Evolutionary conservation across 2,329 filamentous ascomycete genomes (phyloP), one percentile per base, ranked within the genome.

Genomic region (Calycina herbarum): DNA sequence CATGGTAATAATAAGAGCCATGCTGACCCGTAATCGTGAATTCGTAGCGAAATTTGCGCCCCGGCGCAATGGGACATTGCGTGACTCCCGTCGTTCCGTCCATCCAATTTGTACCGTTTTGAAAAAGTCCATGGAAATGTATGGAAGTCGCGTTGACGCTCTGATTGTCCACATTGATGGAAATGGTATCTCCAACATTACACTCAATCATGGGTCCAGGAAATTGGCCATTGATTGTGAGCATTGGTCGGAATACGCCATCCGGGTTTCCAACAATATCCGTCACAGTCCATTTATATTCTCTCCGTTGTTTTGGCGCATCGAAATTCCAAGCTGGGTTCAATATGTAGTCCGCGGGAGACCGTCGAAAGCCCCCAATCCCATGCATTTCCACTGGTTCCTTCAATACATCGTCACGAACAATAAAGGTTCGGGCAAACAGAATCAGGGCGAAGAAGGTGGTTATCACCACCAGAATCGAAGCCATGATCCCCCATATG

Each of bases 101-200:
- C 88, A 92, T 91, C 64, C 83, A 82, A 66, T 87, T 92, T 0
- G 89, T 91, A 11, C 89, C 89, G 70, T 91, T 91, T 74, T 93
- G 90, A 73, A 87, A 92, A 68, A 94, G 82, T 17, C 91, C 91
- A 70, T 94, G 91, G 76, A 91, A 94, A 74, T 94, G 91, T 5
- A 94, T 81, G 7, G 86, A 84, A 0, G 90, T 76, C 13, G 74
- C 84, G 69, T 93, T 90, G 13, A 81, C 79, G 0, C 90, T 85
- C 27, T 84, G 81, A 71, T 94, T 94, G 70, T 86, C 79, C 61
- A 93, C 81, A 38, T 91, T 86, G 56, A 93, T 85, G 3, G 92
- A 76, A 8, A 95, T 76, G 0, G 83, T 86, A 71, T 95, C 92
- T 24, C 89, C 90, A 69, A 91, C 87, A 69, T 91, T 92, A 68